Percentiles rank a stretch among this genome's conserved stretches.
Evolutionary conservation across 768 basidiomycete genomes (phyloP).

Genomic region (Stropharia rugosoannulata): DNA sequence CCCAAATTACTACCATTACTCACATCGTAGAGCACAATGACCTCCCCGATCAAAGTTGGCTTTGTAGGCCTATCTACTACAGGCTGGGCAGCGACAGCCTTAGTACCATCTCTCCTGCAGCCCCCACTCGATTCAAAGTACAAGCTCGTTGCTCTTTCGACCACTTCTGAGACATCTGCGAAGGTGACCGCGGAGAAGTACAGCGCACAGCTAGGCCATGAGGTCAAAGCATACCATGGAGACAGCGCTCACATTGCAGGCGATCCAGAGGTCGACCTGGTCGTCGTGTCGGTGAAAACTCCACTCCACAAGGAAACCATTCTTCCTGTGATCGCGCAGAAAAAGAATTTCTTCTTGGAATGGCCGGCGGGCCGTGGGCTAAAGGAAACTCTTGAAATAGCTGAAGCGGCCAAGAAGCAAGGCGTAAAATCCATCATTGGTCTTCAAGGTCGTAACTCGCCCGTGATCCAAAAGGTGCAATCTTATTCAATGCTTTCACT

Average conservation of each 20-base stretch:
- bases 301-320: conserved; percentile 26
- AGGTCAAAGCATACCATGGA: conserved; percentile 34
- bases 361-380: conserved; percentile 35
- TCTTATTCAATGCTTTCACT: not conserved
- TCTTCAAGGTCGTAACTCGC: conserved; percentile 29
- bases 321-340: conserved; percentile 31
- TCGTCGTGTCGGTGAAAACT: conserved; percentile 33
- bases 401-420: conserved; percentile 25
- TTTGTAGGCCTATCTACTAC: conserved; percentile 31
- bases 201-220: conserved; percentile 18
- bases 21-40: not conserved
- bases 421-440: conserved; percentile 33
- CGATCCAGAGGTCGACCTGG: conserved; percentile 36
- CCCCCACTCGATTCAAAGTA: conserved; percentile 21
- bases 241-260: conserved; percentile 25
- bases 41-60: conserved; percentile 18
- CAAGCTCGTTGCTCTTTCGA: conserved; percentile 32
- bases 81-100: conserved; percentile 29
- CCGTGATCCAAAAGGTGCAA: conserved; percentile 23
- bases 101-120: conserved; percentile 23
- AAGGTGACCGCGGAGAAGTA: conserved; percentile 29
- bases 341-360: conserved; percentile 39
- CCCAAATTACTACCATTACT: too few species aligned
- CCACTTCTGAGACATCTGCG: conserved; percentile 29
- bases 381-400: conserved; percentile 32